Conservation (phyloP, 2,329 filamentous ascomycete species). For the Paracoccidioides brasiliensis region DNA sequence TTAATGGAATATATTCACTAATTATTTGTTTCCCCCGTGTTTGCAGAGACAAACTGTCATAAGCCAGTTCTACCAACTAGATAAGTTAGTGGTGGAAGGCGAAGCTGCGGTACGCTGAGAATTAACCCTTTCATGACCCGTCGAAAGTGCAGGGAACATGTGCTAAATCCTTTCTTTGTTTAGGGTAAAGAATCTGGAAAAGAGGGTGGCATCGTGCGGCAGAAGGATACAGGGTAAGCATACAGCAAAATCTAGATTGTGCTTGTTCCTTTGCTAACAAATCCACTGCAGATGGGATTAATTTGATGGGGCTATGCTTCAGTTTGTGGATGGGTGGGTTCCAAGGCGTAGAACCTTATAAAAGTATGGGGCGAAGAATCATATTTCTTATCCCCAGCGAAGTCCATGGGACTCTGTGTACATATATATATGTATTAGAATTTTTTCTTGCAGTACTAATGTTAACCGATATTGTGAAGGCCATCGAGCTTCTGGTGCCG, state of each 20-base stretch:
- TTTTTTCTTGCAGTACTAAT: not conserved
- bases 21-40: not conserved
- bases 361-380: not conserved
- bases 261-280: not conserved
- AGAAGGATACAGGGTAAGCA: conserved; percentile 65
- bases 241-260: not conserved
- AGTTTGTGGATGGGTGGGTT: not conserved
- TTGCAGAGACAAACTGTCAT: conserved; percentile 82
- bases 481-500: too few relatives aligned
- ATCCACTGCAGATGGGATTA: conserved; percentile 3
- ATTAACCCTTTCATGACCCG: not conserved
- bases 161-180: conserved; percentile 1
- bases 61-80: conserved; percentile 87
- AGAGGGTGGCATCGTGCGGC: conserved; percentile 51
- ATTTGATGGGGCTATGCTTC: not conserved
- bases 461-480: not conserved
- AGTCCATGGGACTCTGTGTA: not conserved
- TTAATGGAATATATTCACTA: conserved; percentile 1
- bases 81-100: conserved; percentile 82
- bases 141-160: not conserved
- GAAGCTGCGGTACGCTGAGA: conserved; percentile 53
- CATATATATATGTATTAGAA: conserved; percentile 2
- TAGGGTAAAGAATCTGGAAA: conserved; percentile 57
- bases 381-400: not conserved
- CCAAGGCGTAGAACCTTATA: not conserved